Conservation (phyloP, 2,329 filamentous ascomycete species). For the Neonectria neomacrospora region DNA sequence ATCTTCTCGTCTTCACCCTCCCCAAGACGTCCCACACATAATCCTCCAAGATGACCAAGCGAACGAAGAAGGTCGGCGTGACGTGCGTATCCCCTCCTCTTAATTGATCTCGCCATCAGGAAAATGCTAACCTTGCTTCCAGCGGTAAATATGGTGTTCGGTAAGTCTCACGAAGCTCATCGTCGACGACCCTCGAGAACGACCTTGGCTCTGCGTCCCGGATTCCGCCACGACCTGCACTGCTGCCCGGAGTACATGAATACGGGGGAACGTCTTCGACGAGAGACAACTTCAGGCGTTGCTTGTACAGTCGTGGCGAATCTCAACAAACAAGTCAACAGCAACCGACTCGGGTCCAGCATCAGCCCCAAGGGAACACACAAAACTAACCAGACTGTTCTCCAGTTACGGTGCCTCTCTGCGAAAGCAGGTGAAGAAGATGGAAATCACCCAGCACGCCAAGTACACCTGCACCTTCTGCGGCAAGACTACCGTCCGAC, state of each 20-base stretch:
- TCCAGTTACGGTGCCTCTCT: conserved; percentile 96
- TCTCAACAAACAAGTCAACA: conserved; percentile 20
- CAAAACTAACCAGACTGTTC: conserved; percentile 45
- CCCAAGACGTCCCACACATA: conserved; percentile 51
- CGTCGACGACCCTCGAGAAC: conserved; percentile 35
- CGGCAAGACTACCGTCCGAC: conserved; percentile 94
- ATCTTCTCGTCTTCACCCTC: conserved; percentile 48
- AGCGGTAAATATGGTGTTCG: conserved; percentile 93
- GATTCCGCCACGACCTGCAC: conserved; percentile 30
- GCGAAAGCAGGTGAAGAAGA: conserved; percentile 97
- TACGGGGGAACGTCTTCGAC: conserved; percentile 7
- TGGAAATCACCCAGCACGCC: conserved; percentile 99
- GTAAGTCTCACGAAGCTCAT: conserved; percentile 64
- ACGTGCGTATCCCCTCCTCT: conserved; percentile 61
- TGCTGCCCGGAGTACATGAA: conserved; percentile 13
- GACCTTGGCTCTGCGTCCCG: conserved; percentile 22
- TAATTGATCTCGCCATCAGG: conserved; percentile 15
- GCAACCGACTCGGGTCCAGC: conserved; percentile 16
- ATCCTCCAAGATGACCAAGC: conserved; percentile 86
- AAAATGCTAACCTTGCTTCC: conserved; percentile 46
- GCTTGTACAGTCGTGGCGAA: conserved; percentile 19
- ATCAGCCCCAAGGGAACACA: conserved; percentile 12
- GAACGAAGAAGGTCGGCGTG: conserved; percentile 97
- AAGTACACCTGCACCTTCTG: conserved; percentile 98
- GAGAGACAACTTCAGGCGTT: conserved; percentile 7